Conservation (phyloP, 176 grass and related monocot genomes). For the Sorghum bicolor region Sorghum_bicolor_NCBIv3 NC_012870.2:15404501-15405000, state of each 20-base stretch:
- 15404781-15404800: neutral
- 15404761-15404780: neutral
- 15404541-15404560: neutral
- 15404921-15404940: conserved; percentile 40
- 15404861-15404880: too few relatives aligned
- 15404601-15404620: neutral
- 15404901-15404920: neutral
- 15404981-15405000: neutral
- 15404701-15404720: neutral
- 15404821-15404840: neutral
- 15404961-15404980: neutral
- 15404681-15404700: neutral
- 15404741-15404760: neutral
- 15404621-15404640: neutral
- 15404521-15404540: neutral
- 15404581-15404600: neutral
- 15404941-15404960: neutral
- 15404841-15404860: neutral
- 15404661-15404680: neutral
- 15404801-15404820: neutral
- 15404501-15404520: neutral
- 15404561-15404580: neutral
- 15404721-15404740: neutral
- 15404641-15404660: neutral
- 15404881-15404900: neutral